These are phyloP conservation scores for Nakazawaea ernobii DNA, from an alignment of 805 yeast species.

Conservation along the genomic window DNA sequence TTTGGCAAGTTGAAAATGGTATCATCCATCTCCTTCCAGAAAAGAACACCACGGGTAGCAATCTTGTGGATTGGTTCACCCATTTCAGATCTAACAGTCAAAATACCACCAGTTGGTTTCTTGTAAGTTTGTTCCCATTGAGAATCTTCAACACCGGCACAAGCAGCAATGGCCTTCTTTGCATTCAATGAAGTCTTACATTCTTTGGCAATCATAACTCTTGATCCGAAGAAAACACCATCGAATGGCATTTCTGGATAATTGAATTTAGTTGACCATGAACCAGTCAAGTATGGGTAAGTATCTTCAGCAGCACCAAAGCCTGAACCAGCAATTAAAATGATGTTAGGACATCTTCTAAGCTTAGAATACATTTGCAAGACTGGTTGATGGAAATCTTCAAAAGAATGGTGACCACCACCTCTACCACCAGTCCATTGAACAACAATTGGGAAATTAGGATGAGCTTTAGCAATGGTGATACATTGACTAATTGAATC, in stretches of 20 bases:
- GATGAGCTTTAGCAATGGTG: conserved; percentile 91
- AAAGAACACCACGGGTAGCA: conserved; percentile 94
- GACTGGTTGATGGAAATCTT: conserved; percentile 98
- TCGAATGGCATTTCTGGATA: conserved; percentile 99
- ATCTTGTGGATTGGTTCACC: conserved; percentile 99
- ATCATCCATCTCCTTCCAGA: conserved; percentile 97
- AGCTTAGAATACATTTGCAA: conserved; percentile 93
- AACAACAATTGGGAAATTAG: conserved; percentile 90
- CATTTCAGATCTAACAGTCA: conserved; percentile 97
- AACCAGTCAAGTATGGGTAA: conserved; percentile 95
- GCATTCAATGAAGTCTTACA: conserved; percentile 92
- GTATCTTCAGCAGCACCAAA: conserved; percentile 97
- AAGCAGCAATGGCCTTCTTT: conserved; percentile 82
- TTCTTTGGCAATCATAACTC: conserved; percentile 97
- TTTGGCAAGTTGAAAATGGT: conserved; percentile 89
- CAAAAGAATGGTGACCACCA: conserved; percentile 99
- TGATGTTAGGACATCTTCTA: conserved; percentile 84
- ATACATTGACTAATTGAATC: conserved; percentile 87
- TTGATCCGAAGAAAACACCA: conserved; percentile 92
- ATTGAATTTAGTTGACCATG: conserved; percentile 83
- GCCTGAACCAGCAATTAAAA: conserved; percentile 96
- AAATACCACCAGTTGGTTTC: conserved; percentile 93
- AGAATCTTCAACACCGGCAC: conserved; percentile 83
- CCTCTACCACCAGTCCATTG: conserved; percentile 99
- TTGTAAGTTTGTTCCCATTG: conserved; percentile 94